These are phyloP conservation scores for Crithidia mellificae DNA, from an alignment of 208 protist genomes.

Conservation along the genomic window DNA sequence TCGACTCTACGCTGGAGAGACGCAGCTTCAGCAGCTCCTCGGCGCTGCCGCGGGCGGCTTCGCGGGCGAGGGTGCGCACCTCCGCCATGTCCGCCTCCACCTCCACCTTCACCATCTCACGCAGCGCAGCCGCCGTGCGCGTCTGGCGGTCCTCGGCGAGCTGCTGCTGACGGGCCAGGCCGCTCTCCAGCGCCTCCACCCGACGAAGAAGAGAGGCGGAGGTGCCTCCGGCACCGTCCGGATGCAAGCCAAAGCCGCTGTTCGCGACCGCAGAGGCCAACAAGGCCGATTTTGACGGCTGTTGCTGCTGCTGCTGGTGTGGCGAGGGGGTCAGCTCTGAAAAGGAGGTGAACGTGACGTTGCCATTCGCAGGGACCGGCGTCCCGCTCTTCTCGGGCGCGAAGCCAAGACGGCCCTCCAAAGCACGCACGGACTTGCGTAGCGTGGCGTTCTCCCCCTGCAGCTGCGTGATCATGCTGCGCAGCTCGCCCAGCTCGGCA, in stretches of 20 bases:
- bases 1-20: constrained; percentile 49
- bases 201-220: constrained; percentile 29
- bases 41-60: constrained; percentile 62
- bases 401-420: constrained; percentile 49
- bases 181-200: constrained; percentile 58
- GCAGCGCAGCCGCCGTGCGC: constrained; percentile 36
- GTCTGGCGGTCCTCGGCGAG: constrained; percentile 51
- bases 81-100: constrained; percentile 67
- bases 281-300: background rate
- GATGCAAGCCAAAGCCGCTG: constrained; percentile 16
- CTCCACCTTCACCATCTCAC: constrained; percentile 56
- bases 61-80: constrained; percentile 70
- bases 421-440: constrained; percentile 46
- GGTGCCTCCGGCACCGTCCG: background rate
- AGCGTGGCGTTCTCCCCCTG: constrained; percentile 64
- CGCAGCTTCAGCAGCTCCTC: constrained; percentile 69
- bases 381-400: background rate
- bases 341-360: background rate
- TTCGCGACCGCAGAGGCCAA: constrained; percentile 13
- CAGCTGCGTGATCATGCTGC: constrained; percentile 54
- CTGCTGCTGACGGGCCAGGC: constrained; percentile 48
- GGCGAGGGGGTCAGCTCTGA: background rate
- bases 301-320: constrained; percentile 9
- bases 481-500: constrained; percentile 56
- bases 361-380: background rate